Conservation (phyloP, 1,284 basidiomycete genomes). For the Inonotus obliquus region DNA sequence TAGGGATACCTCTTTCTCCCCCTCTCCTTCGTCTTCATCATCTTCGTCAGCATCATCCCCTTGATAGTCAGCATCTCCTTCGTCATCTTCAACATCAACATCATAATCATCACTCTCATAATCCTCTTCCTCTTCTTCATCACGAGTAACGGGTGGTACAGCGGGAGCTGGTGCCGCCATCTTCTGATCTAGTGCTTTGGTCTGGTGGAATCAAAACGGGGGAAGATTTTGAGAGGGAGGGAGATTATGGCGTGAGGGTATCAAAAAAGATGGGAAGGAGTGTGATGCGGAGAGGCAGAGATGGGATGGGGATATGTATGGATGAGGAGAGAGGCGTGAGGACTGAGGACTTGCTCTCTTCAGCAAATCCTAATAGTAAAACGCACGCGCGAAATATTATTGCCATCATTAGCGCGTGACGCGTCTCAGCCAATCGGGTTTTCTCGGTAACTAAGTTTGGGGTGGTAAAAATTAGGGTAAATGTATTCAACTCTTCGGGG, state of each 20-base stretch:
- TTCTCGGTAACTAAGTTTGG: neutral
- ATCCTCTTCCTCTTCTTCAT: slow-evolving; percentile 14
- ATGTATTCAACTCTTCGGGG: neutral
- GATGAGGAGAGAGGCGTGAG: slow-evolving; percentile 1
- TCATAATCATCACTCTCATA: slow-evolving; percentile 19
- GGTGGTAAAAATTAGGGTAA: neutral
- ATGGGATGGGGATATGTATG: neutral
- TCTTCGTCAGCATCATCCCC: slow-evolving; percentile 12
- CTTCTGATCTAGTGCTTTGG: neutral
- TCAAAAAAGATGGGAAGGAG: neutral
- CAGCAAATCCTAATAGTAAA: too few species aligned
- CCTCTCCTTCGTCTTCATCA: slow-evolving; percentile 1
- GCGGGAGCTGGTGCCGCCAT: slow-evolving; percentile 6
- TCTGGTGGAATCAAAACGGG: neutral
- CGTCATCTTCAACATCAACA: slow-evolving; percentile 17
- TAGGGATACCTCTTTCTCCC: slow-evolving; percentile 1
- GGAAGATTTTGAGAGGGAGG: neutral
- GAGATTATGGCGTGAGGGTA: neutral
- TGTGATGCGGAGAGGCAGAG: too few species aligned
- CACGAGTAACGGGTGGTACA: neutral
- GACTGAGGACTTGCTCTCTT: neutral
- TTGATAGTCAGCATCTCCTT: slow-evolving; percentile 5
- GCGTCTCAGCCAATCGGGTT: neutral
- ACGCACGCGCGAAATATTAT: too few species aligned
- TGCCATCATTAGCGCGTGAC: neutral